A percentile compares a stretch with the other conserved stretches of the same genome.
These are phyloP conservation scores for Sphaerosporella brunnea DNA, from an alignment of 495 filamentous ascomycete species.

Conservation along the genomic window DNA sequence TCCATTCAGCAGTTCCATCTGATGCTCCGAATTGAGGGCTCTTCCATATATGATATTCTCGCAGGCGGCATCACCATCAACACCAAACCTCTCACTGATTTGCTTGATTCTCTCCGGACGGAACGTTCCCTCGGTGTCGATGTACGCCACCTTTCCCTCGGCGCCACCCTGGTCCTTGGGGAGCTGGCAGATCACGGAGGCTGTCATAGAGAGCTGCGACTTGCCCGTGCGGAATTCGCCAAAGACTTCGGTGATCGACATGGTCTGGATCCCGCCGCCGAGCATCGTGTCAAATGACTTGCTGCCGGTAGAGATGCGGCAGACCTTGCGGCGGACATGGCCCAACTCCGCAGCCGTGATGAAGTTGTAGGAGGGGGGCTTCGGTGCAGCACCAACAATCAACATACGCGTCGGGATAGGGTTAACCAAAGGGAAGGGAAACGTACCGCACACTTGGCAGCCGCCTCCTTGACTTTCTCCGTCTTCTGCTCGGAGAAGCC, in stretches of 20 bases:
- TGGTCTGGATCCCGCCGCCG: constrained; percentile 59
- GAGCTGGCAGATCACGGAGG: constrained; percentile 47
- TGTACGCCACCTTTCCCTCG: constrained; percentile 63
- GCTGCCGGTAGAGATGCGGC: constrained; percentile 55
- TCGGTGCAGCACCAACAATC: not conserved
- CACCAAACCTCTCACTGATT: constrained; percentile 57
- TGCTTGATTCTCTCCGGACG: constrained; percentile 49
- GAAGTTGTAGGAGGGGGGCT: constrained; percentile 54
- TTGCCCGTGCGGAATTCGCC: constrained; percentile 61
- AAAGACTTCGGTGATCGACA: constrained; percentile 62
- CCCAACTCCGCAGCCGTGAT: constrained; percentile 57
- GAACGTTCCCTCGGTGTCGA: constrained; percentile 68
- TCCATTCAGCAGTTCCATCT: constrained; percentile 50
- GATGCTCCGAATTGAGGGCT: constrained; percentile 54
- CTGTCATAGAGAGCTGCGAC: constrained; percentile 51
- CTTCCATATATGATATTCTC: constrained; percentile 63
- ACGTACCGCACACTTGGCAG: constrained; percentile 49
- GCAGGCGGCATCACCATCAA: constrained; percentile 45
- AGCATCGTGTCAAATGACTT: constrained; percentile 60
- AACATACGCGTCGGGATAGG: no score
- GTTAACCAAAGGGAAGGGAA: not conserved
- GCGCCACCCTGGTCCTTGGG: constrained; percentile 51
- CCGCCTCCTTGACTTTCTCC: constrained; percentile 64
- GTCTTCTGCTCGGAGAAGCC: constrained; percentile 66
- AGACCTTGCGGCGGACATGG: constrained; percentile 48